Percentiles rank a stretch among this genome's conserved stretches.
Conservation (phyloP, 345 rosid species). For the Eutrema yunnanense region DNA sequence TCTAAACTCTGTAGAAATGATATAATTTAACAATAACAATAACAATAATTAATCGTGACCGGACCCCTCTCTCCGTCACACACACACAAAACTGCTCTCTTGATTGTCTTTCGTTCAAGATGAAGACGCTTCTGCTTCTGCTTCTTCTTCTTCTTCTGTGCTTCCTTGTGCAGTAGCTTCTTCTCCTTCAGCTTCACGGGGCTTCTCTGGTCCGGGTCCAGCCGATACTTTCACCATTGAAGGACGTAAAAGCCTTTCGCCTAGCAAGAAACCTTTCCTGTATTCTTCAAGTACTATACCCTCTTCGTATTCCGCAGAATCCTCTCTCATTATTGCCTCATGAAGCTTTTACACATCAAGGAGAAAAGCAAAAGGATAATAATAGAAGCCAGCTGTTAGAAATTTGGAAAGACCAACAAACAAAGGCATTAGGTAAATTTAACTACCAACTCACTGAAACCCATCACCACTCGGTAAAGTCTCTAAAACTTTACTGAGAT, state of each 20-base stretch:
- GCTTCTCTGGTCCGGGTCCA: constrained; percentile 84
- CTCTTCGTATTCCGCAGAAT: constrained; percentile 72
- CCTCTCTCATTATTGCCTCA: constrained; percentile 95
- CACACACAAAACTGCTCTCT: background rate
- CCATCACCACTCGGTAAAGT: background rate
- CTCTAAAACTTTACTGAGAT: background rate
- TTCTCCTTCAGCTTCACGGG: constrained; percentile 39
- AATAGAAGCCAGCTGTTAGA: constrained; percentile 12
- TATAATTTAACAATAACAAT: constrained; percentile 8
- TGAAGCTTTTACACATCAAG: constrained; percentile 51
- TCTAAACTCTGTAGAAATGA: constrained; percentile 9
- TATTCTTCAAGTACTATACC: constrained; percentile 76
- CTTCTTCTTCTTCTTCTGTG: constrained; percentile 20
- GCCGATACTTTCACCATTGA: constrained; percentile 98
- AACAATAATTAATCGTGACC: background rate
- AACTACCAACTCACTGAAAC: background rate
- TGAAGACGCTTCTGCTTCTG: constrained; percentile 34
- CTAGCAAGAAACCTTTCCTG: constrained; percentile 80
- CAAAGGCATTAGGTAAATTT: background rate
- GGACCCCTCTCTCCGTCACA: background rate
- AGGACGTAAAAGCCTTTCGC: constrained; percentile 82
- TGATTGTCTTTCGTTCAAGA: constrained; percentile 24
- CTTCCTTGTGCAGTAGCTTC: constrained; percentile 23
- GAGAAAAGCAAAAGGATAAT: background rate
- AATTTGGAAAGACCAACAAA: background rate